Evolutionary conservation across 148 eudicot species (phyloP).

Genomic region (Fallopia convolvulus): DNA sequence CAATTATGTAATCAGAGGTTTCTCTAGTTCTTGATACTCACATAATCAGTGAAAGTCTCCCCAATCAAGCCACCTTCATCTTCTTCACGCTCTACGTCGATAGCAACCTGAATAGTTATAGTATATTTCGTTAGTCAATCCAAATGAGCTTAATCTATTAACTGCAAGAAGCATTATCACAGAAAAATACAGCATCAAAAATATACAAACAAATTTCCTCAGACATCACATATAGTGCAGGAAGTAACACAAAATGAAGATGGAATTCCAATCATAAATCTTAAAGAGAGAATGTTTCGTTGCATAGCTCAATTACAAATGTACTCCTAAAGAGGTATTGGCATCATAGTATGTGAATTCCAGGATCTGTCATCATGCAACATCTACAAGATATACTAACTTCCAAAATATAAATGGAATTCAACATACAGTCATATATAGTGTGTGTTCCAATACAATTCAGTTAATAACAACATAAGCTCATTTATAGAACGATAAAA

Average conservation of each 20-base stretch:
- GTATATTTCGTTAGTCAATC: not conserved
- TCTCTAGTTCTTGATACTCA: not conserved
- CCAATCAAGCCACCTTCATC: constrained; percentile 13
- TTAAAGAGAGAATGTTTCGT: not conserved
- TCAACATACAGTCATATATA: not conserved
- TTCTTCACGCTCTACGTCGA: constrained; percentile 14
- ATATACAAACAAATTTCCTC: not conserved
- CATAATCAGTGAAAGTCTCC: constrained; percentile 14
- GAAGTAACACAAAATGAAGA: not conserved
- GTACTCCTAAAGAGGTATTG: not conserved
- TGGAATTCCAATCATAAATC: not conserved
- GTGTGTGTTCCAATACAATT: not conserved
- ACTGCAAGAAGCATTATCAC: not conserved
- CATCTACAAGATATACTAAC: not conserved
- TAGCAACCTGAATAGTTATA: constrained; percentile 6
- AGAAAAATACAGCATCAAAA: not conserved
- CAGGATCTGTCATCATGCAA: not conserved
- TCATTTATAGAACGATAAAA: not conserved
- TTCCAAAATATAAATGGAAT: not conserved
- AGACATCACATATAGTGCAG: not conserved
- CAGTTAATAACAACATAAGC: not conserved
- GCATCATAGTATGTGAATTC: not conserved
- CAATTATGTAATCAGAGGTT: not conserved
- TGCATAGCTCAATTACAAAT: not conserved
- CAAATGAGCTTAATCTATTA: not conserved